These are phyloP conservation scores for Penicillium sp. DNA, from an alignment of 2,329 filamentous ascomycete genomes.

Conservation along the genomic window DNA sequence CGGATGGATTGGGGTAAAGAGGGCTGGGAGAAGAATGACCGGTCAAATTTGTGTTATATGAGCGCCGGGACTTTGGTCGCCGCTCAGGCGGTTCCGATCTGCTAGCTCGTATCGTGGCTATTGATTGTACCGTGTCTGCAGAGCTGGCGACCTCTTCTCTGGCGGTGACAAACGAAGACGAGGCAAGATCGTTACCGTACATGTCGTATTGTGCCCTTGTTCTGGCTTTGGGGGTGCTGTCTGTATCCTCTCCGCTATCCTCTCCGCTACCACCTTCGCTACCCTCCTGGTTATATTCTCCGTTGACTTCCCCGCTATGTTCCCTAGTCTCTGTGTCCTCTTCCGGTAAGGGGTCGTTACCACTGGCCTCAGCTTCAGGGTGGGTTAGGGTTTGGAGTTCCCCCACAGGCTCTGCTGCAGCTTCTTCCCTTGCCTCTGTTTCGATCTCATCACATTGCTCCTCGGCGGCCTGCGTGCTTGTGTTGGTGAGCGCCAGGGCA, in stretches of 20 bases:
- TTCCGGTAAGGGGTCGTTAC: conserved; percentile 4
- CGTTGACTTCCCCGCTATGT: not conserved
- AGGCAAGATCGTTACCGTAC: conserved; percentile 18
- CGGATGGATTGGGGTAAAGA: conserved; percentile 19
- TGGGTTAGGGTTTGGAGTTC: conserved; percentile 28
- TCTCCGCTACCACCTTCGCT: conserved; percentile 3
- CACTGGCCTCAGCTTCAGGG: conserved; percentile 17
- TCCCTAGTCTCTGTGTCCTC: conserved; percentile 1
- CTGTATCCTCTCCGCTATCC: conserved; percentile 14
- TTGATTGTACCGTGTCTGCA: conserved; percentile 13
- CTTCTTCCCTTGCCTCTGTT: conserved; percentile 13
- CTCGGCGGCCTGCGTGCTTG: conserved; percentile 5
- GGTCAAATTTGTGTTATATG: conserved; percentile 17
- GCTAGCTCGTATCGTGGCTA: conserved; percentile 15
- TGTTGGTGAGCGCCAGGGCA: conserved; percentile 19
- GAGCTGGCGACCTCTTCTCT: conserved; percentile 24
- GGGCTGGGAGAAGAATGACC: conserved; percentile 22
- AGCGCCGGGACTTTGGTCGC: conserved; percentile 7
- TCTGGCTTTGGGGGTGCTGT: conserved; percentile 11
- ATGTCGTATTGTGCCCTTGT: conserved; percentile 4
- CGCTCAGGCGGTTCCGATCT: conserved; percentile 1
- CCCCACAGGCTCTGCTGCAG: conserved; percentile 11
- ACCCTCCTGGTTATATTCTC: not conserved
- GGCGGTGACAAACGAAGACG: conserved; percentile 34
- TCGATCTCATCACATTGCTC: conserved; percentile 12